Evolutionary conservation across 1,139 yeast genomes (phyloP).

Genomic region (Zygotorulaspora mrakii): DNA sequence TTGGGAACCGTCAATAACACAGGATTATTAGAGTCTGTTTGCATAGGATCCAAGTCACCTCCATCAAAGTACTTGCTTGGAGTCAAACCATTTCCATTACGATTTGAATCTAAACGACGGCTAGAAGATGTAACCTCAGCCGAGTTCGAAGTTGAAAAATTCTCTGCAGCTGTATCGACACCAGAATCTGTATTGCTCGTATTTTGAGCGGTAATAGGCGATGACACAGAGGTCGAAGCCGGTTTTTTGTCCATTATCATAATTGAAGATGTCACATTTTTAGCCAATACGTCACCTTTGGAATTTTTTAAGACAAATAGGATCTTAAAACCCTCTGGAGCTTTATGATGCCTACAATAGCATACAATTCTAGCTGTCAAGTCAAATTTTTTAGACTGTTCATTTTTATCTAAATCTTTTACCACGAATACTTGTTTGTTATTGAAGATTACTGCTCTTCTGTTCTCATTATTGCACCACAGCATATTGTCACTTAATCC

Average conservation of each 20-base stretch:
- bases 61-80: conserved; percentile 14
- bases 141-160: conserved; percentile 17
- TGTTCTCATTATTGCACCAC: conserved; percentile 70
- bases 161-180: conserved; percentile 22
- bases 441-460: conserved; percentile 84
- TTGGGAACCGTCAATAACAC: conserved; percentile 9
- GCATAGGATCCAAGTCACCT: conserved; percentile 11
- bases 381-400: conserved; percentile 49
- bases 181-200: conserved; percentile 21
- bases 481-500: conserved; percentile 67
- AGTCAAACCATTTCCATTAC: conserved; percentile 1
- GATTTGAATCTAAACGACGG: conserved; percentile 13
- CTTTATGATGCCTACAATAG: conserved; percentile 92
- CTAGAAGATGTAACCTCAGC: conserved; percentile 18
- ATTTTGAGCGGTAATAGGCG: conserved; percentile 12
- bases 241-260: conserved; percentile 89
- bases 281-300: conserved; percentile 62
- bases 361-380: conserved; percentile 86
- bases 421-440: conserved; percentile 81
- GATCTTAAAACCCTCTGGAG: conserved; percentile 70
- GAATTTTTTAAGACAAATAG: conserved; percentile 65
- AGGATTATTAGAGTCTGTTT: conserved; percentile 5
- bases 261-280: conserved; percentile 65
- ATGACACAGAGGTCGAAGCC: conserved; percentile 18
- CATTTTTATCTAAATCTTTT: conserved; percentile 50